phyloP scores from a whole-genome alignment of 2,329 filamentous ascomycete genomes.

The Pseudodiploospora longispora region DNA sequence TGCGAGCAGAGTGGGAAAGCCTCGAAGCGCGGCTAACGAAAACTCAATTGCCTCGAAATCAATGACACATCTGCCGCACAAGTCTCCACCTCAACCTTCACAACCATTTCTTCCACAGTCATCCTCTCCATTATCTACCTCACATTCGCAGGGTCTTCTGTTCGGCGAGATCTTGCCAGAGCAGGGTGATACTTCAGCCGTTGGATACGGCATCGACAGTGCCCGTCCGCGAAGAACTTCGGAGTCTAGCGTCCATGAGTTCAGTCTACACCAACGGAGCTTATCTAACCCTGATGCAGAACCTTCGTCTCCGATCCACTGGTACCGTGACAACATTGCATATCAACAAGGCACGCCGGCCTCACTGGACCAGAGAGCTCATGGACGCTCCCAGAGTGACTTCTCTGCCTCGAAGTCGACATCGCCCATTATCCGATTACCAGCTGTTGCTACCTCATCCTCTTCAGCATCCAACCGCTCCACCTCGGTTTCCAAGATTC shows the following conservation, averaged over 20 bases:
- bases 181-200: constrained; percentile 41
- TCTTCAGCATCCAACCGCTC: constrained; percentile 16
- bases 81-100: constrained; percentile 25
- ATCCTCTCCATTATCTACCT: constrained; percentile 24
- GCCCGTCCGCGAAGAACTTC: constrained; percentile 54
- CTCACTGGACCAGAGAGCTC: constrained; percentile 23
- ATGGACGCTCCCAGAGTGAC: constrained; percentile 53
- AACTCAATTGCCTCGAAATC: constrained; percentile 27
- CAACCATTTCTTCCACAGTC: constrained; percentile 16
- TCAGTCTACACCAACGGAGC: constrained; percentile 42
- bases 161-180: constrained; percentile 69
- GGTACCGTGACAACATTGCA: constrained; percentile 42
- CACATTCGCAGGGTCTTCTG: constrained; percentile 45
- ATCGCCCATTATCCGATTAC: constrained; percentile 24
- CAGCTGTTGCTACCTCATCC: constrained; percentile 17
- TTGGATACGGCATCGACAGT: constrained; percentile 53
- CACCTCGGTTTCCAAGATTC: constrained; percentile 34
- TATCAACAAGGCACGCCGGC: constrained; percentile 13
- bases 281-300: constrained; percentile 49
- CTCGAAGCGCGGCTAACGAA: constrained; percentile 28
- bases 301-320: constrained; percentile 58
- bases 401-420: constrained; percentile 32
- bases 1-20: constrained; percentile 50
- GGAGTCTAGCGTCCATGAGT: constrained; percentile 57
- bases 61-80: constrained; percentile 24